Evolutionary conservation across 331 rosid species (phyloP).

Genomic region (Dryas integrifolia): DNA sequence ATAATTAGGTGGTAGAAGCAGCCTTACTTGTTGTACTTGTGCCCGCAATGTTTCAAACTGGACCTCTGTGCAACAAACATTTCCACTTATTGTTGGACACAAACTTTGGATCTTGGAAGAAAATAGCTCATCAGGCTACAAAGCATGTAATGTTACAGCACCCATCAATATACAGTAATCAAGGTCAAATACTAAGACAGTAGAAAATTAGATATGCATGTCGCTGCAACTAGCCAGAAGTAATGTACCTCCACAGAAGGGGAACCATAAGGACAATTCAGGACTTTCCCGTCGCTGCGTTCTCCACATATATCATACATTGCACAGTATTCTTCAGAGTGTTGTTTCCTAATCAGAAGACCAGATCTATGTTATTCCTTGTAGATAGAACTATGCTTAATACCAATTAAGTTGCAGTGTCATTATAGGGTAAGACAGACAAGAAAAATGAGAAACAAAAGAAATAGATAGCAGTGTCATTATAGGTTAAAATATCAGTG

Average conservation of each 20-base stretch:
- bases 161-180: background rate
- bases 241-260: slow-evolving; percentile 66
- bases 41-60: slow-evolving; percentile 79
- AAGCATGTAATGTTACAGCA: slow-evolving; percentile 14
- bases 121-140: slow-evolving; percentile 75
- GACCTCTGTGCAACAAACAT: slow-evolving; percentile 81
- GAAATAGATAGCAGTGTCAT: background rate
- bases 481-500: background rate
- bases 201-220: background rate
- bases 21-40: slow-evolving; percentile 87
- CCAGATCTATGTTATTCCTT: slow-evolving; percentile 12
- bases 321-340: slow-evolving; percentile 79
- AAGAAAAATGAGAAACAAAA: background rate
- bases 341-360: slow-evolving; percentile 48
- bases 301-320: slow-evolving; percentile 93
- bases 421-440: background rate
- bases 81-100: slow-evolving; percentile 78
- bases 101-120: slow-evolving; percentile 91
- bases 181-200: background rate
- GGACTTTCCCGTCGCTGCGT: slow-evolving; percentile 80
- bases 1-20: slow-evolving; percentile 6
- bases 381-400: background rate
- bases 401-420: background rate
- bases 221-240: slow-evolving; percentile 8
- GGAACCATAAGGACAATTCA: slow-evolving; percentile 86